Evolutionary conservation across 2,329 filamentous ascomycete genomes (phyloP).

Genomic region (Trichophyton rubrum): DNA sequence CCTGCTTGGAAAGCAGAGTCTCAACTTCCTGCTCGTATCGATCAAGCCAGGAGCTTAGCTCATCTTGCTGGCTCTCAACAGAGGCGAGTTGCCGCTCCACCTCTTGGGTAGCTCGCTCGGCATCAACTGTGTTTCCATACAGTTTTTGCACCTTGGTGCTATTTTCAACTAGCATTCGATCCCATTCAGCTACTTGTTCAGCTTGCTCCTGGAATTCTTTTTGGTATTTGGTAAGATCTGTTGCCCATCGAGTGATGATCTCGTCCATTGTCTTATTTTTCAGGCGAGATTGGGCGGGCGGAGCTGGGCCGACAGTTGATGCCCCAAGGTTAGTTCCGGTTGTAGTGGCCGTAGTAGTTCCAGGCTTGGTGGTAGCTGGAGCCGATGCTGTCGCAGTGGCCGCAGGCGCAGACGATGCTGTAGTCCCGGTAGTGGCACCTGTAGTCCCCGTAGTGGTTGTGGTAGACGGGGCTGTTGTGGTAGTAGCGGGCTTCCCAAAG

Average conservation of each 20-base stretch:
- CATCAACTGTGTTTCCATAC: constrained; percentile 83
- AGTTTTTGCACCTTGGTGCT: constrained; percentile 89
- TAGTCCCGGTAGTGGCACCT: constrained; percentile 13
- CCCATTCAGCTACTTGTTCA: constrained; percentile 76
- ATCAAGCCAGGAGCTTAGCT: constrained; percentile 77
- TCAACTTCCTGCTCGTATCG: constrained; percentile 88
- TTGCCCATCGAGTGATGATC: constrained; percentile 93
- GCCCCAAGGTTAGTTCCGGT: constrained; percentile 43
- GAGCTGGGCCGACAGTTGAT: constrained; percentile 68
- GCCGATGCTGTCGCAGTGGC: constrained; percentile 19
- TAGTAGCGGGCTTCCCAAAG: constrained; percentile 20
- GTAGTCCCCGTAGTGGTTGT: constrained; percentile 20
- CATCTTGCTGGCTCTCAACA: constrained; percentile 86
- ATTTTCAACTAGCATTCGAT: constrained; percentile 83
- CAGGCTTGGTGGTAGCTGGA: constrained; percentile 21
- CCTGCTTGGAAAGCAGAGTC: constrained; percentile 67
- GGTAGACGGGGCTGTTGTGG: constrained; percentile 16
- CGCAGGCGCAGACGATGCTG: constrained; percentile 19
- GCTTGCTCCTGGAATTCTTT: constrained; percentile 93
- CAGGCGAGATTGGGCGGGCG: constrained; percentile 68
- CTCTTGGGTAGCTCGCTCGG: constrained; percentile 81
- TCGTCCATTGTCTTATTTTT: constrained; percentile 99
- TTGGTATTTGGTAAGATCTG: constrained; percentile 88
- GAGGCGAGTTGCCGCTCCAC: constrained; percentile 82
- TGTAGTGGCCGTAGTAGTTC: constrained; percentile 19